Conservation (phyloP, 176 grass and related monocot species). For the Puccinellia tenuiflora region DNA sequence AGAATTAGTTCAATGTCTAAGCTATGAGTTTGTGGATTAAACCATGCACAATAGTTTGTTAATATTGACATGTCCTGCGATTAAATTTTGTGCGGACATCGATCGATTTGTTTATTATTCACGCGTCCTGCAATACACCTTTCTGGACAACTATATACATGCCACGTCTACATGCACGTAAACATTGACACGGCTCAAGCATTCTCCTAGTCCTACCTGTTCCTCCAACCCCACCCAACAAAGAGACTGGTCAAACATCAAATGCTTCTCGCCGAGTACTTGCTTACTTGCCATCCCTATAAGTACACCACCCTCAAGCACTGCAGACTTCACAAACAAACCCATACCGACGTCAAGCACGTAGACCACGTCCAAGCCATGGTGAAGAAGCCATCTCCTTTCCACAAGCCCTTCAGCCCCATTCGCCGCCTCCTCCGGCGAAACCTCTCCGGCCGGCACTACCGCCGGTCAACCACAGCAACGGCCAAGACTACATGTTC, state of each 20-base stretch:
- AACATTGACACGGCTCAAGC: background rate
- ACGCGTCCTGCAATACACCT: no score
- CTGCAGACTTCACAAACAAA: background rate
- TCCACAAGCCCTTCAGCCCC: slow-evolving; percentile 38
- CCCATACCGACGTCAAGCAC: background rate
- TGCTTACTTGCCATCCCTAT: background rate
- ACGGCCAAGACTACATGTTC: background rate
- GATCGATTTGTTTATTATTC: no score
- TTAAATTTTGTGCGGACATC: no score
- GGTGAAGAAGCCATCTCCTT: slow-evolving; percentile 29
- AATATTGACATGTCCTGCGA: no score
- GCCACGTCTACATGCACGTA: background rate
- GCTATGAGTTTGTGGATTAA: no score
- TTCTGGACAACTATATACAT: no score
- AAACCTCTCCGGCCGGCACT: slow-evolving; percentile 14
- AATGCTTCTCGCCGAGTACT: background rate
- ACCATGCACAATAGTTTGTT: no score
- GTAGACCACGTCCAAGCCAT: background rate
- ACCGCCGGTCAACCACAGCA: background rate
- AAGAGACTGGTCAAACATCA: slow-evolving; percentile 30
- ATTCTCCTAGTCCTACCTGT: slow-evolving; percentile 16
- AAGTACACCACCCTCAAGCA: background rate
- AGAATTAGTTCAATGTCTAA: no score
- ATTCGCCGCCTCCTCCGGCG: slow-evolving; percentile 42
- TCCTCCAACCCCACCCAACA: slow-evolving; percentile 26